phyloP scores from a whole-genome alignment of 306 rosid genomes.

The Macrotyloma uniflorum region DNA sequence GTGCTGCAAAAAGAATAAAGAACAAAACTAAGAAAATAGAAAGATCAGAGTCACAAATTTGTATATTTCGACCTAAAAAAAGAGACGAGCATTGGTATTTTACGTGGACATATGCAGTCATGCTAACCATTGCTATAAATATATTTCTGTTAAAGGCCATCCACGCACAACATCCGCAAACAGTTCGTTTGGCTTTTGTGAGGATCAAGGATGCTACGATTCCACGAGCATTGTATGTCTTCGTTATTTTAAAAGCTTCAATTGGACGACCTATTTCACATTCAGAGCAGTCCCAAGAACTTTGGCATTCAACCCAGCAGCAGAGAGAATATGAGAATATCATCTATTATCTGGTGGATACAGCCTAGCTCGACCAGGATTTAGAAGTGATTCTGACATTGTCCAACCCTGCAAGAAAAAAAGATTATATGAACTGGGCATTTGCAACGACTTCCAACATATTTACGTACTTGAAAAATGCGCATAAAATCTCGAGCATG shows the following conservation, averaged over 20 bases:
- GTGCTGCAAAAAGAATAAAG: not conserved
- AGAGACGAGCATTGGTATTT: not conserved
- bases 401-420: slow-evolving; percentile 79
- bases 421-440: not conserved
- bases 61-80: not conserved
- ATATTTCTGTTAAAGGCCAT: slow-evolving; percentile 14
- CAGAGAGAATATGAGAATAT: slow-evolving; percentile 34
- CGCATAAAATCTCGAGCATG: not conserved
- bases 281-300: slow-evolving; percentile 27
- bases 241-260: slow-evolving; percentile 17
- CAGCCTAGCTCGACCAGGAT: slow-evolving; percentile 96
- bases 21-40: not conserved
- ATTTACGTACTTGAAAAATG: slow-evolving; percentile 7
- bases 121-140: slow-evolving; percentile 34
- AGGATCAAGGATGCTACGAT: slow-evolving; percentile 40
- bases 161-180: slow-evolving; percentile 33
- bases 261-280: slow-evolving; percentile 24
- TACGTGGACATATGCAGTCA: slow-evolving; percentile 5
- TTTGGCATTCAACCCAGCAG: slow-evolving; percentile 32
- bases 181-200: slow-evolving; percentile 29
- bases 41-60: not conserved
- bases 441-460: not conserved
- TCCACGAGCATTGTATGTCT: slow-evolving; percentile 27
- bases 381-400: slow-evolving; percentile 90
- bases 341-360: slow-evolving; percentile 44